Conservation (phyloP, 805 yeast genomes). For the Yamadazyma ubonensis region DNA sequence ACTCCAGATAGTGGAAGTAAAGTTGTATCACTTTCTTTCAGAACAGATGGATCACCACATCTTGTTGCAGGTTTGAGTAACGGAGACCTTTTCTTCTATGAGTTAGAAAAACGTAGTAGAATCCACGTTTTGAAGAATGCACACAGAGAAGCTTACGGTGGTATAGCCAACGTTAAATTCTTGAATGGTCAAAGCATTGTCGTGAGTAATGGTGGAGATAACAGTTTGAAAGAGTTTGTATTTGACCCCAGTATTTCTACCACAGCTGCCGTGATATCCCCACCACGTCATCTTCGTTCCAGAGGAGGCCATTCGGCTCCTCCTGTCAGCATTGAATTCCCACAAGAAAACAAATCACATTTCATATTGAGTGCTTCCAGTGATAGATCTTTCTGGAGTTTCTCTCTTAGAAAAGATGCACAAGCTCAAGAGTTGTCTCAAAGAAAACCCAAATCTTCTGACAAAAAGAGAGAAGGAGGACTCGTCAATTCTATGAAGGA, state of each 20-base stretch:
- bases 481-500: constrained; percentile 51
- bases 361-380: constrained; percentile 81
- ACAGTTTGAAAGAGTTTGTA: constrained; percentile 82
- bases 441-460: constrained; percentile 44
- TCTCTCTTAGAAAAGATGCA: constrained; percentile 91
- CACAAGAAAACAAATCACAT: constrained; percentile 75
- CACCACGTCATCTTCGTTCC: constrained; percentile 88
- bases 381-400: constrained; percentile 86
- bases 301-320: constrained; percentile 98
- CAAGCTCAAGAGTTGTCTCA: constrained; percentile 94
- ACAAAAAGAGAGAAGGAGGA: constrained; percentile 53
- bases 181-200: constrained; percentile 89
- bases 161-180: constrained; percentile 70
- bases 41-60: constrained; percentile 89
- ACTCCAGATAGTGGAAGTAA: constrained; percentile 39
- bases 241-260: constrained; percentile 87
- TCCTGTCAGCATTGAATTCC: constrained; percentile 72
- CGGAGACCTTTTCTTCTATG: constrained; percentile 87
- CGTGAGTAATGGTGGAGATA: constrained; percentile 89
- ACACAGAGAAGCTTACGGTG: constrained; percentile 73
- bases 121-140: constrained; percentile 73
- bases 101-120: constrained; percentile 67
- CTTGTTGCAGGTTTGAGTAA: constrained; percentile 71
- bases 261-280: constrained; percentile 64
- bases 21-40: constrained; percentile 69